Conservation (phyloP, 2,329 filamentous ascomycete genomes). For the Cucurbitaria berberidis region DNA sequence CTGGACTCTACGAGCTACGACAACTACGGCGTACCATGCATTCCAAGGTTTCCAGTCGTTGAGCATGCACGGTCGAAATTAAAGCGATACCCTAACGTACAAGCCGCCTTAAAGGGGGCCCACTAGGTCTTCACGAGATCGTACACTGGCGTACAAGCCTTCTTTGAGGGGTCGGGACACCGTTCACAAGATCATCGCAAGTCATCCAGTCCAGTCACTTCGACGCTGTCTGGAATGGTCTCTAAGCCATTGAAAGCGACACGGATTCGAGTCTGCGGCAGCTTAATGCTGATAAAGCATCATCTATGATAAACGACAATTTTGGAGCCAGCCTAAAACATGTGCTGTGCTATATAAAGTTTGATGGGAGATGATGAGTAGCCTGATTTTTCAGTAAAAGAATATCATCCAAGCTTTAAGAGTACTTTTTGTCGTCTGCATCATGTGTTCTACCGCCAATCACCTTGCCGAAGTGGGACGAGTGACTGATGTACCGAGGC, state of each 20-base stretch:
- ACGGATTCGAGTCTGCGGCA: background rate
- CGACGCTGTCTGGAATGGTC: background rate
- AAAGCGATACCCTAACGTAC: background rate
- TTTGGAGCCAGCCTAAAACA: background rate
- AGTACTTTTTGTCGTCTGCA: background rate
- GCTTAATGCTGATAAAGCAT: background rate
- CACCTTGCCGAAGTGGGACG: background rate
- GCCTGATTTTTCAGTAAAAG: background rate
- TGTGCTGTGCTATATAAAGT: background rate
- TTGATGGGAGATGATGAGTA: background rate
- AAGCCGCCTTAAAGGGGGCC: background rate
- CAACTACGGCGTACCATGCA: background rate
- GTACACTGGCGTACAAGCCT: no score
- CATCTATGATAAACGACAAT: background rate
- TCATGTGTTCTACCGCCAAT: background rate
- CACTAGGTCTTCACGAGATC: no score
- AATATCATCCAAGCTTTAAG: background rate
- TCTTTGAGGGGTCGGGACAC: background rate
- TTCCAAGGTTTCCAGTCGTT: background rate
- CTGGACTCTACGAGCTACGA: background rate
- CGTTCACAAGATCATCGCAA: background rate
- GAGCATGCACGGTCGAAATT: background rate
- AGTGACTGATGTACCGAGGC: constrained; percentile 24
- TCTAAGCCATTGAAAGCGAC: background rate
- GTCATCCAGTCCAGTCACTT: background rate